A percentile compares a stretch with the other conserved stretches of the same genome.
Evolutionary conservation across 306 rosid genomes (phyloP).

Genomic region (Vigna unguiculata): DNA sequence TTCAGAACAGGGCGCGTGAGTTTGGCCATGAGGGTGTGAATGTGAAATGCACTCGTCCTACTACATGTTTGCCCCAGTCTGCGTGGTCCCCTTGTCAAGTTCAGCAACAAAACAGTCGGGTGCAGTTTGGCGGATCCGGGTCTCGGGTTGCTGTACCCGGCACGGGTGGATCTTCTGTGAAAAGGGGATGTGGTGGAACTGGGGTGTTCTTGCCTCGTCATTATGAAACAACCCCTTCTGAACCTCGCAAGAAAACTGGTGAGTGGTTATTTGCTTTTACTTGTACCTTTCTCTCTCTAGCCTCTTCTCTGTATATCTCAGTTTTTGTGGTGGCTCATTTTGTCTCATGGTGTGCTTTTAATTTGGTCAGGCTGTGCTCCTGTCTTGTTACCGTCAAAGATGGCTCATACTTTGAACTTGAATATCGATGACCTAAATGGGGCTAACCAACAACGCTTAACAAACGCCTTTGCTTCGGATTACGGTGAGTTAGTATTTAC

Average conservation of each 20-base stretch:
- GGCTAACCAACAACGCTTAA: conserved; percentile 43
- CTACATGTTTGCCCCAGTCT: conserved; percentile 42
- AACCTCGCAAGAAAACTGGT: conserved; percentile 67
- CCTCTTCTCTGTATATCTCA: background rate
- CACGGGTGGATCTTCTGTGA: conserved; percentile 50
- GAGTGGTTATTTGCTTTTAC: background rate
- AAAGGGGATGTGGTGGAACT: conserved; percentile 68
- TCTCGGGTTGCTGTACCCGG: conserved; percentile 31
- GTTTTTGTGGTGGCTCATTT: background rate
- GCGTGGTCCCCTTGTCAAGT: conserved; percentile 52
- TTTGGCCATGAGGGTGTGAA: conserved; percentile 36
- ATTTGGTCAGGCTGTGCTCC: conserved; percentile 53
- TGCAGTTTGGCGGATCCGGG: conserved; percentile 37
- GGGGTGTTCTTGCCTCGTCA: conserved; percentile 92
- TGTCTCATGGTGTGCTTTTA: background rate
- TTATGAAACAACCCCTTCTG: conserved; percentile 50
- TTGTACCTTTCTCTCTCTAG: background rate
- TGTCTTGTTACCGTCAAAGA: conserved; percentile 57
- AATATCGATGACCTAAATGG: conserved; percentile 50
- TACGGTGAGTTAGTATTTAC: conserved; percentile 36
- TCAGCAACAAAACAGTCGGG: conserved; percentile 47
- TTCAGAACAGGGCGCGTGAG: conserved; percentile 51
- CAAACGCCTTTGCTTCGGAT: conserved; percentile 41
- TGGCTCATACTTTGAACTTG: conserved; percentile 59
- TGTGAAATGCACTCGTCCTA: conserved; percentile 42